Percentiles rank a stretch among this genome's conserved stretches.
phyloP scores from a whole-genome alignment of 495 filamentous ascomycete genomes.

The Penicillium mononematosum region DNA sequence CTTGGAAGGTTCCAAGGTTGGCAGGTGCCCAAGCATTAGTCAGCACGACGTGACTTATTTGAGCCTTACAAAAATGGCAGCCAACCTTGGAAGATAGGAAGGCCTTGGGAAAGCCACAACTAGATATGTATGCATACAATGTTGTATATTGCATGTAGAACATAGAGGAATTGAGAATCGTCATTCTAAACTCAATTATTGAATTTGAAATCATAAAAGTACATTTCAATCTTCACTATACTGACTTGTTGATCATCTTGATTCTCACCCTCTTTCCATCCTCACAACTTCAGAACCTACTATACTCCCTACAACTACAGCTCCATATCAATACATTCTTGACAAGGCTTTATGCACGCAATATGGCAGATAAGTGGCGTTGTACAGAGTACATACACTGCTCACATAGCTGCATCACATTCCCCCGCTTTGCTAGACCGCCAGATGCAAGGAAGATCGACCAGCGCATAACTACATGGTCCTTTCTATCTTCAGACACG shows the following conservation, averaged over 20 bases:
- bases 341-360: slow-evolving; percentile 3
- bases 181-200: background rate
- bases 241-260: background rate
- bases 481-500: slow-evolving; percentile 17
- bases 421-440: slow-evolving; percentile 24
- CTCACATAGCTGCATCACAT: slow-evolving; percentile 13
- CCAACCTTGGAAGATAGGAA: no score
- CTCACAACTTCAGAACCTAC: background rate
- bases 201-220: background rate
- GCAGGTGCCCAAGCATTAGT: no score
- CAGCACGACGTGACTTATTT: no score
- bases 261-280: background rate
- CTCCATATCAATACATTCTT: slow-evolving; percentile 8
- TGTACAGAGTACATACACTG: background rate
- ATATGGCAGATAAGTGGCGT: slow-evolving; percentile 11
- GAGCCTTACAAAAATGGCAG: no score
- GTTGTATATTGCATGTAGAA: background rate
- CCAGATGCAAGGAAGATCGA: slow-evolving; percentile 30
- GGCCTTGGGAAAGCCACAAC: no score
- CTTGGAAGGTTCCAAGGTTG: no score
- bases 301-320: background rate
- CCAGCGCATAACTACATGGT: slow-evolving; percentile 20
- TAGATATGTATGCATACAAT: background rate
- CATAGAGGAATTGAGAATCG: background rate
- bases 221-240: background rate